These are phyloP conservation scores for Annona cherimola DNA, from an alignment of 164 flowering plant genomes.

Conservation along the genomic window DNA sequence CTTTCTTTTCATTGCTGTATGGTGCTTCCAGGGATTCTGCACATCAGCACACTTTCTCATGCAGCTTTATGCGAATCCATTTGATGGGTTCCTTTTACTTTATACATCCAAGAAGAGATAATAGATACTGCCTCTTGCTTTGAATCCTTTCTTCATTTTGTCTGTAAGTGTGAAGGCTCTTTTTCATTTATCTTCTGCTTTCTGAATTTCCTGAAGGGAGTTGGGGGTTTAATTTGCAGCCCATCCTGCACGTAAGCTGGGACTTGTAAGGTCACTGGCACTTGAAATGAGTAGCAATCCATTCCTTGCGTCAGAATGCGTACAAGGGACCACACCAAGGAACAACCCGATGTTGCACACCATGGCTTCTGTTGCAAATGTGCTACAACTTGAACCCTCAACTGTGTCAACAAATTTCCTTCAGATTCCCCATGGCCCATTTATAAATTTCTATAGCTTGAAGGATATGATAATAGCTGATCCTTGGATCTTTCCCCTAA, in stretches of 20 bases:
- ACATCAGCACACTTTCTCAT: not conserved
- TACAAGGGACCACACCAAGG: not conserved
- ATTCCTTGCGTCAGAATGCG: not conserved
- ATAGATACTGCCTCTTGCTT: not conserved
- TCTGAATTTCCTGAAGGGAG: not conserved
- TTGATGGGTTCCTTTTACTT: not conserved
- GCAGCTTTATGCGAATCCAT: not conserved
- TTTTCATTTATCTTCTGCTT: not conserved
- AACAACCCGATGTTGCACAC: not conserved
- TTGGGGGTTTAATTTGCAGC: not conserved
- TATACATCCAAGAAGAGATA: not conserved
- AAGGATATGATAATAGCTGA: not conserved
- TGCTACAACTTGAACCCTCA: not conserved
- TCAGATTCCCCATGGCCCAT: not conserved
- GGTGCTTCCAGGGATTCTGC: not conserved
- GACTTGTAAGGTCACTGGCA: not conserved
- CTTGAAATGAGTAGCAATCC: not conserved
- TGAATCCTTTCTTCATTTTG: not conserved
- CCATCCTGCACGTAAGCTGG: not conserved
- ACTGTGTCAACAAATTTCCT: not conserved
- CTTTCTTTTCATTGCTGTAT: not conserved
- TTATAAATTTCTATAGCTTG: not conserved
- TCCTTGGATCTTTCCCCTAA: not conserved
- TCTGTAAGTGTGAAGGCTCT: not conserved
- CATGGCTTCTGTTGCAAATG: not conserved